phyloP scores from a whole-genome alignment of 306 rosid genomes.

The Cotoneaster glaucophyllus region DNA sequence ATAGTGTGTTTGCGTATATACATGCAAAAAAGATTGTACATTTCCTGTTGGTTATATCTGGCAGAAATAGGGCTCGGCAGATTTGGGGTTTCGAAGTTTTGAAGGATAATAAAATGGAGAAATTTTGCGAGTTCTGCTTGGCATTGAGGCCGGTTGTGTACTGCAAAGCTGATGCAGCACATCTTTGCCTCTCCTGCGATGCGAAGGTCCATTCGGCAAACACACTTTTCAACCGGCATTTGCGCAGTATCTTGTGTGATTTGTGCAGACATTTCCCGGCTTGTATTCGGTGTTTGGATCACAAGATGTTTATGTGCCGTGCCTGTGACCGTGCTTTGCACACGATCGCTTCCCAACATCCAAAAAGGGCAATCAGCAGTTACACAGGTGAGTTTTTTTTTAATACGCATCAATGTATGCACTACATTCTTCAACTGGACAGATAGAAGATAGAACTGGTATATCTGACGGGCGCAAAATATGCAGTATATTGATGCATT shows the following conservation, averaged over 20 bases:
- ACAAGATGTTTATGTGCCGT: slow-evolving; percentile 56
- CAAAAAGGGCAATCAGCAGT: slow-evolving; percentile 46
- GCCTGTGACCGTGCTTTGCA: slow-evolving; percentile 59
- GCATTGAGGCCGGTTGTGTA: slow-evolving; percentile 64
- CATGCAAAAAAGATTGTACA: neutral
- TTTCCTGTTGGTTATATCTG: neutral
- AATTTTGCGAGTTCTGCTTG: slow-evolving; percentile 71
- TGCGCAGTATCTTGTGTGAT: slow-evolving; percentile 56
- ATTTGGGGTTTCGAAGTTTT: slow-evolving; percentile 14
- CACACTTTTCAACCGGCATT: slow-evolving; percentile 62
- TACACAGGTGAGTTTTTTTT: slow-evolving; percentile 35
- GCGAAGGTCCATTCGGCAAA: slow-evolving; percentile 86
- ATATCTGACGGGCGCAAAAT: too few species aligned
- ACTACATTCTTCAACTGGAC: too few species aligned
- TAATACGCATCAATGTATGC: too few species aligned
- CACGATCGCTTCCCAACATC: slow-evolving; percentile 25
- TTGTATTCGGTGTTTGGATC: slow-evolving; percentile 52
- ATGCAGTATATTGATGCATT: too few species aligned
- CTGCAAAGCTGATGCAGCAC: slow-evolving; percentile 83
- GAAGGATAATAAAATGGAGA: slow-evolving; percentile 51
- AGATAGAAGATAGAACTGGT: too few species aligned
- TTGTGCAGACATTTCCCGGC: slow-evolving; percentile 48
- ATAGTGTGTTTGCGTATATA: accelerated
- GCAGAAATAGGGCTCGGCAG: neutral
- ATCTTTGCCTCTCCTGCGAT: slow-evolving; percentile 83